Base-by-base conservation (phyloP, 192 early-diverging fungal genomes). In the Gorgonomyces haynaldii region DNA sequence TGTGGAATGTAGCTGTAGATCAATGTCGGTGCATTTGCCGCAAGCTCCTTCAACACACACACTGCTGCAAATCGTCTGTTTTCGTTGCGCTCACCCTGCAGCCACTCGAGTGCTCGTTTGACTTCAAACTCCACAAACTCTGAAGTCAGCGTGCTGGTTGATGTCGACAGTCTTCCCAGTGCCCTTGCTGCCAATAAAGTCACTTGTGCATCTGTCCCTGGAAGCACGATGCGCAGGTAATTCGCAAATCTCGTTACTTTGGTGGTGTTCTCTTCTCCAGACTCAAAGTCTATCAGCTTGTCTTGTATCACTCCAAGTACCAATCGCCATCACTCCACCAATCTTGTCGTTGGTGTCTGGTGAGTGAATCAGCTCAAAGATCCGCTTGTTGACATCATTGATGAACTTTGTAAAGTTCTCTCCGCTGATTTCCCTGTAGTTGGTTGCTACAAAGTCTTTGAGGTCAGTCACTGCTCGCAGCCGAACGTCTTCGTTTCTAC, bases 121-220 rank as follows among this genome's bases (percentile, higher is more conserved):
- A 88, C 80, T 56, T 89, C 83, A 50, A 82, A 80, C 45, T 88
- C 86, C 6, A 88, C 87, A 42, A 86, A 79, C 50, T 88, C 85
- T 4, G 85, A 76, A 0, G 83, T 84, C 37, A 83, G 64, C 0
- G 84, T 85, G 15, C 72, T 10, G 70, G 19, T 76, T 75, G 39
- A 66, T 60, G 19, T 63, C 2, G 43, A 12, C 45, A 36, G 24
- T 23, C 30, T n/a, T 9, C 43, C 43, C 8, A 89, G 51, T 6
- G 84, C 80, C 47, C 73, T 74, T 10, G 87, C 66, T 1, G 84
- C 85, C 24, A 84, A 63, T 1, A 80, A 65, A 55, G 85, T 85
- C 2, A 82, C 79, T 50, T 76, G 76, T 16, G 77, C 76, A 46
- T 86, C 83, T 49, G 59, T 81, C 61, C 53, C 75, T 0, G 85